These are phyloP conservation scores for Rhododendron vialii DNA, from an alignment of 148 eudicot species.

Conservation along the genomic window DNA sequence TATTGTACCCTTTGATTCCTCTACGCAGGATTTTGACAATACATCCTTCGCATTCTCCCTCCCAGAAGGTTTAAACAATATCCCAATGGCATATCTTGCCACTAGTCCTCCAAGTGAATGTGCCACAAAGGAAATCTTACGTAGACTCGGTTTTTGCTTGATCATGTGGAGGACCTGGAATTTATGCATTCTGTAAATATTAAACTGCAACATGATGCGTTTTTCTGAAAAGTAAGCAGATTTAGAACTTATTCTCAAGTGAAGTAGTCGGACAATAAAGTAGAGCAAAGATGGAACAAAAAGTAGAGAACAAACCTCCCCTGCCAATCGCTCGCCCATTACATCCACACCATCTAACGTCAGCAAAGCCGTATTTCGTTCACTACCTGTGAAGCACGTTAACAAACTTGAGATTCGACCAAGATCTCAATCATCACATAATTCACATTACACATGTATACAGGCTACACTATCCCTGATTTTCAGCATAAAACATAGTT, in stretches of 20 bases:
- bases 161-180: constrained; percentile 80
- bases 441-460: neutral
- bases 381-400: constrained; percentile 61
- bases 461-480: neutral
- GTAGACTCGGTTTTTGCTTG: constrained; percentile 47
- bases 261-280: neutral
- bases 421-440: neutral
- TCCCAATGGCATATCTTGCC: constrained; percentile 92
- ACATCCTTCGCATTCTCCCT: constrained; percentile 21
- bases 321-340: constrained; percentile 89
- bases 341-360: constrained; percentile 95
- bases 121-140: constrained; percentile 85
- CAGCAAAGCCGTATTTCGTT: constrained; percentile 54
- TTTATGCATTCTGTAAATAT: constrained; percentile 11
- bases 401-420: neutral
- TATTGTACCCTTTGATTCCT: constrained; percentile 57
- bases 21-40: constrained; percentile 20
- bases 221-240: neutral
- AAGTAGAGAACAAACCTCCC: constrained; percentile 58
- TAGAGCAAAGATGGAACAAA: neutral
- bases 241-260: neutral
- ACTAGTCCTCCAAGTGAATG: constrained; percentile 98
- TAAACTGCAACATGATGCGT: constrained; percentile 5
- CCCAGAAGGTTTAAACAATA: constrained; percentile 47
- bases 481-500: neutral